These are phyloP conservation scores for Scolecobasidium constrictum DNA, from an alignment of 2,329 filamentous ascomycete species.

Conservation along the genomic window DNA sequence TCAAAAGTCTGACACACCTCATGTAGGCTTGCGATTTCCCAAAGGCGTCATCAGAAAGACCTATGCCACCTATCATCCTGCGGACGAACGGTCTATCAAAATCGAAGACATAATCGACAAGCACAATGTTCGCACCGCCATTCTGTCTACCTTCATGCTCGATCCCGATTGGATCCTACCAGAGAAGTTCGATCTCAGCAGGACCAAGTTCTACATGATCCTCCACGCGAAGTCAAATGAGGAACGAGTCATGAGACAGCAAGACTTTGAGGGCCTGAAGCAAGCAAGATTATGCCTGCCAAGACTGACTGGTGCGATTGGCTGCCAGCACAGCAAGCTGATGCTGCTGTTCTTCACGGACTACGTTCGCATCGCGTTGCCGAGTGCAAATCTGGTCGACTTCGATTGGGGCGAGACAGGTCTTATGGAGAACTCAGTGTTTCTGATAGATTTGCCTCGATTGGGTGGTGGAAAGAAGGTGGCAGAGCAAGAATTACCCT, in stretches of 20 bases:
- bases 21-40: conserved; percentile 33
- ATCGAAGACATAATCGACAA: conserved; percentile 79
- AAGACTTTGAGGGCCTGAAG: conserved; percentile 23
- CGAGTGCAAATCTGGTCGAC: conserved; percentile 73
- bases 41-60: conserved; percentile 70
- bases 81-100: conserved; percentile 55
- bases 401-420: conserved; percentile 87
- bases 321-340: conserved; percentile 88
- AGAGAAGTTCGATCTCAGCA: conserved; percentile 53
- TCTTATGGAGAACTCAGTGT: conserved; percentile 79
- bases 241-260: conserved; percentile 23
- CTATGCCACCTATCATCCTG: conserved; percentile 53
- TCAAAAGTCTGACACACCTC: too few relatives aligned
- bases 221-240: conserved; percentile 47
- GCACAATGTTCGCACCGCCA: conserved; percentile 58
- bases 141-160: conserved; percentile 82
- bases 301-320: conserved; percentile 57
- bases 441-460: conserved; percentile 82
- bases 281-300: conserved; percentile 68
- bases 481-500: conserved; percentile 26
- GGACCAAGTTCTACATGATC: conserved; percentile 42
- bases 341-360: conserved; percentile 72
- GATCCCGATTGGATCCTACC: conserved; percentile 66
- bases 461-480: conserved; percentile 22
- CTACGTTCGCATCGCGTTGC: conserved; percentile 70